phyloP scores from a whole-genome alignment of 495 filamentous ascomycete genomes.

The Penicillium crystallinum region DNA sequence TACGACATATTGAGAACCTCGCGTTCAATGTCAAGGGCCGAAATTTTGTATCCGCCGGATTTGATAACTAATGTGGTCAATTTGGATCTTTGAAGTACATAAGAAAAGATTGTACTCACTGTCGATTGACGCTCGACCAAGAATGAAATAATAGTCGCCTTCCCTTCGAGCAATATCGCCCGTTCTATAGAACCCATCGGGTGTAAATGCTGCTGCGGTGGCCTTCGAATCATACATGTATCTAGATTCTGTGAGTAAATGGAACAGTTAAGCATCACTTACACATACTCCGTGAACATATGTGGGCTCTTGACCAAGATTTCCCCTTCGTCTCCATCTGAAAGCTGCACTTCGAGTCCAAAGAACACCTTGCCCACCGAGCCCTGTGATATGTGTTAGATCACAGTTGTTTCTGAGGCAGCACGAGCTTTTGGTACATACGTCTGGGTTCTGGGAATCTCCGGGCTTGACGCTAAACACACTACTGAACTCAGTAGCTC shows the following conservation, averaged over 20 bases:
- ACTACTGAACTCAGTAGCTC: constrained; percentile 43
- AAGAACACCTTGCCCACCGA: constrained; percentile 31
- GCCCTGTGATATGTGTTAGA: constrained; percentile 26
- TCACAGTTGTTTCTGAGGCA: too few relatives aligned
- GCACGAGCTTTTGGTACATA: background rate
- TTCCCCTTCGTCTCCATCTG: constrained; percentile 19
- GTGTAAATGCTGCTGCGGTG: constrained; percentile 22
- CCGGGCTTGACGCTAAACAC: constrained; percentile 34
- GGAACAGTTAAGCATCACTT: background rate
- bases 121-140: constrained; percentile 41
- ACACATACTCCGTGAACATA: constrained; percentile 34
- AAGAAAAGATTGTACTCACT: background rate
- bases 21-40: constrained; percentile 38
- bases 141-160: constrained; percentile 42
- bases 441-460: constrained; percentile 18
- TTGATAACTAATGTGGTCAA: constrained; percentile 25
- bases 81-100: background rate
- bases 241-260: constrained; percentile 5
- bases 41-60: constrained; percentile 42
- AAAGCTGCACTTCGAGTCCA: constrained; percentile 15
- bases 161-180: constrained; percentile 41
- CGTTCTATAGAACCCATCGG: constrained; percentile 41
- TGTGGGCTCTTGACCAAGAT: constrained; percentile 38
- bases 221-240: constrained; percentile 39
- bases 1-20: constrained; percentile 34